These are phyloP conservation scores for Penicillium sp. DNA, from an alignment of 2,329 filamentous ascomycete genomes.

Conservation along the genomic window DNA sequence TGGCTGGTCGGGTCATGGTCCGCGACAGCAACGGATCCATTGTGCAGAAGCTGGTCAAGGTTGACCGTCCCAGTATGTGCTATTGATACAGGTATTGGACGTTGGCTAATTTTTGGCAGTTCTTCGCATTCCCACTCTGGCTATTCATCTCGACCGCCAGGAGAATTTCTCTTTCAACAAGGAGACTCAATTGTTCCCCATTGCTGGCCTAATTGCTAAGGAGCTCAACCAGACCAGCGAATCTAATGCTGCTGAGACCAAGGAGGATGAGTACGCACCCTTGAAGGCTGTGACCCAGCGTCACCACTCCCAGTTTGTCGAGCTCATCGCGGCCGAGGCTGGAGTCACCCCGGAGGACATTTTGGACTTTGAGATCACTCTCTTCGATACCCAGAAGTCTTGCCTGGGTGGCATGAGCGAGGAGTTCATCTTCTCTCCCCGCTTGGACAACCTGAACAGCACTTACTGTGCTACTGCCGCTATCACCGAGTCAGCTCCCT, in stretches of 20 bases:
- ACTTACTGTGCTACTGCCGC: slow-evolving; percentile 89
- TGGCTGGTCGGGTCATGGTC: slow-evolving; percentile 86
- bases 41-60: slow-evolving; percentile 81
- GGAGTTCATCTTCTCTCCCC: slow-evolving; percentile 94
- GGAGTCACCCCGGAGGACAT: slow-evolving; percentile 70
- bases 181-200: slow-evolving; percentile 92
- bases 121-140: slow-evolving; percentile 86
- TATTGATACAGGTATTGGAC: neutral
- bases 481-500: slow-evolving; percentile 74
- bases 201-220: slow-evolving; percentile 80
- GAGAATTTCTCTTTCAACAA: slow-evolving; percentile 92
- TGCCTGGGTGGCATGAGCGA: slow-evolving; percentile 86
- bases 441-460: slow-evolving; percentile 94
- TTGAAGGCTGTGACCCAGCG: slow-evolving; percentile 75
- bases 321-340: slow-evolving; percentile 79
- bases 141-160: slow-evolving; percentile 88
- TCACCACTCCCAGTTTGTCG: slow-evolving; percentile 84
- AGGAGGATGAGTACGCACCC: slow-evolving; percentile 66
- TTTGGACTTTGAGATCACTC: slow-evolving; percentile 91
- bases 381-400: slow-evolving; percentile 93
- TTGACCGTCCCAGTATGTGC: slow-evolving; percentile 71
- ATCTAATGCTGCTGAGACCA: slow-evolving; percentile 31
- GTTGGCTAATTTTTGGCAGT: slow-evolving; percentile 44
- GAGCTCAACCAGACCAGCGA: slow-evolving; percentile 77
- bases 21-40: slow-evolving; percentile 71